Evolutionary conservation across 768 basidiomycete species (phyloP), one percentile per base, ranked within the genome.

Genomic region (Russula emetica): DNA sequence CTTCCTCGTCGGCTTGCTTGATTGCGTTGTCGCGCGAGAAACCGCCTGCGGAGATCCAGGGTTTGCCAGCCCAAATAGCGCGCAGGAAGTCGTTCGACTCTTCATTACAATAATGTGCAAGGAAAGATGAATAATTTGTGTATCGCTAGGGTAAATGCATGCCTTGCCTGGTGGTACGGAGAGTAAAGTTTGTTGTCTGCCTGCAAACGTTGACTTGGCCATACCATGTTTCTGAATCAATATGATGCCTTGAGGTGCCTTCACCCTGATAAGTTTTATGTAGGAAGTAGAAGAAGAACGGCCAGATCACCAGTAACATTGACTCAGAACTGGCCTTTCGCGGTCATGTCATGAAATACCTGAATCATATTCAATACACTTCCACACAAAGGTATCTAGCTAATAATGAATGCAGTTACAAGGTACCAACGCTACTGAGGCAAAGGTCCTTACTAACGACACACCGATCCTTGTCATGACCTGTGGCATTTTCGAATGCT

Each of bases 401-500:
- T 20, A 22, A 32, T 6, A 18, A 44, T 16, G 56, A 28, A 28
- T 32, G 24, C 1, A 10, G n/a, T 82, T 72, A 96, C 45, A 97
- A 74, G 60, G 75, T 82, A 61, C 78, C 82, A 8, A 96, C 80
- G 66, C 87, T 92, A 60, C 77, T 80, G 53, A 97, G 78, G 55
- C 84, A 80, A 45, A 94, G 74, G 70, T 96, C 92, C 70, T 82
- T 88, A 57, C 89, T 76, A 3, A 96, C 80, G 8, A 78, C 76
- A 70, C 81, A 86, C 50, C 90, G 81, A 62, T 85, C 91, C 73
- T 88, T 89, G 69, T 96, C 94, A 53, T 80, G 77, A 1, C 86
- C 88, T 64, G 83, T 83, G 0, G 81, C 85, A 52, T 75, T 82
- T 70, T 85, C 82, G 69, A 96, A 96, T 1, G 87, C 88, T 70